Base-by-base conservation (phyloP, 2,329 filamentous ascomycete species). In the Coniochaeta sp. region DNA sequence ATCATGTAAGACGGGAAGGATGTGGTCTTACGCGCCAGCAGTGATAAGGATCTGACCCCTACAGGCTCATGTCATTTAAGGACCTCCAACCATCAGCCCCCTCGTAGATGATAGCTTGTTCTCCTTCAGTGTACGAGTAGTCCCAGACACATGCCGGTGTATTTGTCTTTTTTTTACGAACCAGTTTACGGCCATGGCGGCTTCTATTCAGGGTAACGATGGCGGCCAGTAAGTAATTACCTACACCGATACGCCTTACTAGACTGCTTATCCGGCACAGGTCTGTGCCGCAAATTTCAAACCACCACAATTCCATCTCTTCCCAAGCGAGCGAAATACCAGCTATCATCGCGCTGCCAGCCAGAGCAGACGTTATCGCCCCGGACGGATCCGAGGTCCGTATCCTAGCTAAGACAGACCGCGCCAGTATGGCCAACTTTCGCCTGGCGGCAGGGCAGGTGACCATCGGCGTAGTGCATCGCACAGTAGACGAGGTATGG, bases 401-500 rank as follows among this genome's bases (percentile, higher is more conserved):
- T 6, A 36, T 55, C 52, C 52, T 55, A n/a, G 52, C 52, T 3
- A 17, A 12, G 19, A 55, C 52, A 3, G 26, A 31, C 14, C 26
- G 31, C 17, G 52, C 52, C 14, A 31, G 24, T 28, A 55, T 55
- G 52, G 52, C 52, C 52, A 55, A 55, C 28, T 55, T 55, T 28
- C 52, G 52, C 31, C 14, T 55, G 24, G 52, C 26, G 24, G 19
- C 52, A 8, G 52, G 52, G 26, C 52, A 33, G 6, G 52, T 55
- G 26, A 55, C 52, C 1, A 34, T 55, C 52, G 52, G 52, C 26
- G 52, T 55, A 12, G 26, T 33, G 3, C 52, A 55, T 28, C 52
- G 52, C 5, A 55, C 52, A 28, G 52, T 55, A 28, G 52, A 55
- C 52, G 52, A 55, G 31, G 52, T 55, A 28, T 55, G 52, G 52